Evolutionary conservation across 768 basidiomycete genomes (phyloP), one percentile per base, ranked within the genome.

Genomic region (Macrocybe gigantea): DNA sequence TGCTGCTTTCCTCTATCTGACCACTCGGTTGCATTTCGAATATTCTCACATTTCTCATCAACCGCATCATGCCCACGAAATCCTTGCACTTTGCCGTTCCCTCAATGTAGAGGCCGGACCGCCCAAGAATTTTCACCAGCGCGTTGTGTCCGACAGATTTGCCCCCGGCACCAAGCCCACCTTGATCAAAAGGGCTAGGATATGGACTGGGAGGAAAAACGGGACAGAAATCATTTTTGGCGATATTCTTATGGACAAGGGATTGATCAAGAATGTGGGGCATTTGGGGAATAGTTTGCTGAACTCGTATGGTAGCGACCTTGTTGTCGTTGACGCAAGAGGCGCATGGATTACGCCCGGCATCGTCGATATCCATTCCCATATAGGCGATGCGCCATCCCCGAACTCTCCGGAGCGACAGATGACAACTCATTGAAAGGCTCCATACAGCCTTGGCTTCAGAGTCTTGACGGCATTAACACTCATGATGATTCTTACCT

Each of bases 291-390:
- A 50, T 13, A 56, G 56, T 11, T 38, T 56, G 6, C 46, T 65
- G n/a, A 51, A 56, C 4, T 45, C 45, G 1, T 70, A 69, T 45
- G 67, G 67, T 29, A 52, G 56, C 6, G 60, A 69, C 10, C 56
- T 80, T 12, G 69, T 75, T 8, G 72, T 79, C 30, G 59, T 89
- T 10, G 81, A 93, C 52, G 80, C 77, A 1, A 63, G 78, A 35
- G 83, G 82, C 7, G 72, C 80, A 11, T 93, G 88, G 88, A 74
- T 91, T 8, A 88, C 88, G 0, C 88, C 90, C n/a, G 89, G 78
- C 10, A 68, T 83, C 47, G 70, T 85, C 34, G 81, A 84, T 57
- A 63, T 82, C 43, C 85, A 88, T 62, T 83, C 82, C 1, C 86
- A 90, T 57, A 55, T 85, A 36, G 85, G 81, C 11, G 74, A 79